phyloP scores from a whole-genome alignment of 495 filamentous ascomycete species.

The Neurospora cerealis region DNA sequence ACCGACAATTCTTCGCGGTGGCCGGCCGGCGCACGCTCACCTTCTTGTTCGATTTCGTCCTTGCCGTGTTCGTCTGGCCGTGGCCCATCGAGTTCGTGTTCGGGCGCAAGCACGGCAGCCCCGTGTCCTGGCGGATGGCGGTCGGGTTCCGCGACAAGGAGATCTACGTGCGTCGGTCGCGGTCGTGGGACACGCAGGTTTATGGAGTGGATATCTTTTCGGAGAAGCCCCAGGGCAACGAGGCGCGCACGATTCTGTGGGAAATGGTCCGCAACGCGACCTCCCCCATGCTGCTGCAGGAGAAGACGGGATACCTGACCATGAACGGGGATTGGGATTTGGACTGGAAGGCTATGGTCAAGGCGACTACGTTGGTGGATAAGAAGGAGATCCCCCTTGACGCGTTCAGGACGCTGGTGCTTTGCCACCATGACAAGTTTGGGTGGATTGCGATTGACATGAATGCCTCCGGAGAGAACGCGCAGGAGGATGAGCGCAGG shows the following conservation, averaged over 20 bases:
- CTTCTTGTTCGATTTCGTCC: constrained; percentile 61
- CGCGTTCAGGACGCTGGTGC: constrained; percentile 52
- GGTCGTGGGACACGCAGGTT: constrained; percentile 45
- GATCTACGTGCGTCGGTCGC: constrained; percentile 62
- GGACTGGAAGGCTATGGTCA: constrained; percentile 66
- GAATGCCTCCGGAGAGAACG: constrained; percentile 37
- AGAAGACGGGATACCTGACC: constrained; percentile 71
- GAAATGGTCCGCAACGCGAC: constrained; percentile 41
- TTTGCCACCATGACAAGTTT: constrained; percentile 52
- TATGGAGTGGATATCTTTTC: constrained; percentile 13
- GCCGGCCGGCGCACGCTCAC: constrained; percentile 44
- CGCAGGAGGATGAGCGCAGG: constrained; percentile 42
- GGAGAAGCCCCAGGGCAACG: constrained; percentile 2
- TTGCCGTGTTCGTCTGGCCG: constrained; percentile 55
- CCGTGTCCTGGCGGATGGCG: constrained; percentile 57
- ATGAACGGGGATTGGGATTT: constrained; percentile 73
- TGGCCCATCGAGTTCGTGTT: constrained; percentile 70
- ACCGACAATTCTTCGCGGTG: constrained; percentile 37
- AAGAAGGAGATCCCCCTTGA: constrained; percentile 43
- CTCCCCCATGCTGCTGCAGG: constrained; percentile 45
- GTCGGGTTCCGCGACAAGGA: constrained; percentile 62
- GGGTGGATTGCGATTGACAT: constrained; percentile 55
- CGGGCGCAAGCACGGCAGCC: constrained; percentile 40
- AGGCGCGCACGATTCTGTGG: constrained; percentile 22
- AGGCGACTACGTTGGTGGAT: constrained; percentile 54